Evolutionary conservation across 331 rosid genomes (phyloP).

Genomic region (Malus hybrid): DNA sequence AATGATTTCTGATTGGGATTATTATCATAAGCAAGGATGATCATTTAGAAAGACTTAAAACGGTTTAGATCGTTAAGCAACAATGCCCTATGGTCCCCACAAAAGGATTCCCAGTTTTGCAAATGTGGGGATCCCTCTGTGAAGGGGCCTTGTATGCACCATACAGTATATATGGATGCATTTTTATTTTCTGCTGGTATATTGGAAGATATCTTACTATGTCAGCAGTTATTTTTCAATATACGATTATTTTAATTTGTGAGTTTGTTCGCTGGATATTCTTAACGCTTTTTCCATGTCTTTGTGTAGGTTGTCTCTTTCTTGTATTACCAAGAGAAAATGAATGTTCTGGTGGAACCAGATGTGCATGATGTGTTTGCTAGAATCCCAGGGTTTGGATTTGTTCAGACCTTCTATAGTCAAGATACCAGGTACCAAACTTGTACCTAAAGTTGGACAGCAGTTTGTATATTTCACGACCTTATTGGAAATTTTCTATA

Average conservation of each 20-base stretch:
- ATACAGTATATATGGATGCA: neutral
- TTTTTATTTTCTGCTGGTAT: neutral
- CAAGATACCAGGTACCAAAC: conserved; percentile 79
- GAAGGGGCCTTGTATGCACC: neutral
- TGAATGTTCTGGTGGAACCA: conserved; percentile 90
- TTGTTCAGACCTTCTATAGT: conserved; percentile 88
- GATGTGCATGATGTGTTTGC: conserved; percentile 93
- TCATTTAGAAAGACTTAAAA: neutral
- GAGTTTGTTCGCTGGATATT: neutral
- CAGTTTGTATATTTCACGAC: neutral
- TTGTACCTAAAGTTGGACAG: conserved; percentile 21
- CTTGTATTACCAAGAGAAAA: conserved; percentile 78
- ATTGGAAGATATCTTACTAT: neutral
- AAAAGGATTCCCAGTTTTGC: neutral
- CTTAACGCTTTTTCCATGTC: neutral
- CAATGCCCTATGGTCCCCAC: neutral
- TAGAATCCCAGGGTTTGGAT: conserved; percentile 93
- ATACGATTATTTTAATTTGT: neutral
- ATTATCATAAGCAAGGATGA: too few relatives aligned
- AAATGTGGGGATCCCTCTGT: neutral
- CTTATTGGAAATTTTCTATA: conserved; percentile 24
- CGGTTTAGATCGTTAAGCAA: neutral
- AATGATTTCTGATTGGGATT: too few relatives aligned
- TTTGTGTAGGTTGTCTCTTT: conserved; percentile 67
- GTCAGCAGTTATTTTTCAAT: neutral